Evolutionary conservation across 2,329 filamentous ascomycete species (phyloP).

Genomic region (Colletotrichum salicis): DNA sequence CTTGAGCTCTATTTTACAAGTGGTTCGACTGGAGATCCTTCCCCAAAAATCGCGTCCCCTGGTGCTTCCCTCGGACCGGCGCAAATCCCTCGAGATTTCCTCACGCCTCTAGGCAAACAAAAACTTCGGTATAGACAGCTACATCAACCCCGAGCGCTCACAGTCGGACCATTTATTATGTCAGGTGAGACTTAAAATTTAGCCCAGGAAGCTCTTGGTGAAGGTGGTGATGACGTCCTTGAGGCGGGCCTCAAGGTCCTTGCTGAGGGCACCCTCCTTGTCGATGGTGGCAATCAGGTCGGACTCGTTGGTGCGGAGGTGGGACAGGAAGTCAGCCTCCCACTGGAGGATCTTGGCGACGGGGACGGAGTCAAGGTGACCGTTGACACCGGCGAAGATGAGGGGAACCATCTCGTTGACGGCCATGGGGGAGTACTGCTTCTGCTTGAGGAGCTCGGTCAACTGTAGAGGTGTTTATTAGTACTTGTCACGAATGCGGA

Average conservation of each 20-base stretch:
- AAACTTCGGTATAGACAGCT: conserved; percentile 61
- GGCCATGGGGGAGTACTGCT: conserved; percentile 98
- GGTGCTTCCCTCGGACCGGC: conserved; percentile 55
- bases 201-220: conserved; percentile 89
- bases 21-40: conserved; percentile 60
- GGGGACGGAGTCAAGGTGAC: conserved; percentile 87
- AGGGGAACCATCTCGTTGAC: conserved; percentile 99
- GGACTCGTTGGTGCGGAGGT: conserved; percentile 90
- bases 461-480: conserved; percentile 58
- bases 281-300: conserved; percentile 88
- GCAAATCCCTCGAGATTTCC: conserved; percentile 57
- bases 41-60: conserved; percentile 41
- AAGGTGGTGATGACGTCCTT: conserved; percentile 81
- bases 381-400: conserved; percentile 99
- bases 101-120: conserved; percentile 60
- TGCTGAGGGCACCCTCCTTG: conserved; percentile 95
- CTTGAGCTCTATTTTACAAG: conserved; percentile 73
- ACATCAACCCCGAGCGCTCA: conserved; percentile 46
- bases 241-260: conserved; percentile 87
- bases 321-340: conserved; percentile 93
- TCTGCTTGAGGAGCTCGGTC: conserved; percentile 99
- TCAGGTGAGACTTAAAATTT: conserved; percentile 52
- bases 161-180: conserved; percentile 42
- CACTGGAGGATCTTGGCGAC: conserved; percentile 91
- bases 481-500: background rate